Evolutionary conservation across 2,329 filamentous ascomycete genomes (phyloP), one percentile per base, ranked within the genome.

Genomic region (Talaromyces funiculosus): DNA sequence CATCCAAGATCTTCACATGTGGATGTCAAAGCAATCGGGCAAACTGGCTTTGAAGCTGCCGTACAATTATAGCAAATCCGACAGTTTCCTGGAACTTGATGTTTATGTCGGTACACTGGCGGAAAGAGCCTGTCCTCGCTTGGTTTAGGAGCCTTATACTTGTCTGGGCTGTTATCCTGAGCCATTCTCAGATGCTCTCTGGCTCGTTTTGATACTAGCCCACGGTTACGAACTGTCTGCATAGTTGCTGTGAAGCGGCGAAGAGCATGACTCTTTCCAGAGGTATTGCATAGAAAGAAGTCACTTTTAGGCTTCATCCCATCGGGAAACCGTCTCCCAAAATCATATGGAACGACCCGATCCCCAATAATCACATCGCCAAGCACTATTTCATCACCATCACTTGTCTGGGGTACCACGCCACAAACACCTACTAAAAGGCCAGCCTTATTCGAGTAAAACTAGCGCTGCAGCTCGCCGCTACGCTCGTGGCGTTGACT

Each of bases 401-500:
- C n/a, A 9, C 18, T 14, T 9, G 49, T 26, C 16, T 8, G n/a
- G 3, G 58, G 58, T 5, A n/a, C 51, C 7, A 18, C 58, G 10
- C 58, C 58, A 20, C 58, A 60, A 12, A 55, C 35, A n/a, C 58
- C 58, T 5, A 60, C 57, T 8, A 60, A 18, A 55, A 24, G 1
- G 57, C 49, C 14, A 55, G 29, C n/a, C 40, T 35, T 18, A 55
- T 38, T 2, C 31, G 18, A 7, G 29, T 9, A 14, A 47, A 60
- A n/a, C 29, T 60, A 3, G 33, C 3, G 1, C 12, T 18, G 20
- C 42, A 33, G 35, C 40, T 45, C 3, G 40, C 9, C 4, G 58
- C 58, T 12, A 49, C 58, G 8, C 58, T 42, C 8, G 40, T 33
- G 1, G 51, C 51, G 2, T 20, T 47, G 14, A 22, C 31, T 49